phyloP scores from a whole-genome alignment of 345 rosid genomes.

The Gossypium stocksii region DNA sequence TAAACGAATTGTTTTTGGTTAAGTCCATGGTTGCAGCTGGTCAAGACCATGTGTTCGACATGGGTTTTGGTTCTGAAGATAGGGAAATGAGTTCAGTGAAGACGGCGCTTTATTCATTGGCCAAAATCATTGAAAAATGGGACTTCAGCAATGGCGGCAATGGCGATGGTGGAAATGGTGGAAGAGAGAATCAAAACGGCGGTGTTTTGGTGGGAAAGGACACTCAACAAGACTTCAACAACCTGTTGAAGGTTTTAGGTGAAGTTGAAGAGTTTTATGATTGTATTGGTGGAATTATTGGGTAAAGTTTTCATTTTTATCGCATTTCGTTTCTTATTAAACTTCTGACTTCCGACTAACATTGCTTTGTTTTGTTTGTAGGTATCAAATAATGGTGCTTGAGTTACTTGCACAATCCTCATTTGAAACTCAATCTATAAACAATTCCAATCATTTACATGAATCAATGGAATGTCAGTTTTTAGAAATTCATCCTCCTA shows the following conservation, averaged over 20 bases:
- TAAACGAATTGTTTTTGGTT: constrained; percentile 46
- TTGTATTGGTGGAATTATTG: constrained; percentile 92
- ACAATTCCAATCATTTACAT: constrained; percentile 33
- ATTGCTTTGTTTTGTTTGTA: constrained; percentile 25
- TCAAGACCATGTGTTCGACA: constrained; percentile 63
- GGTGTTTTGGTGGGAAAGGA: constrained; percentile 37
- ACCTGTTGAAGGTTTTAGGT: constrained; percentile 43
- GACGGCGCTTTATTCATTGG: constrained; percentile 61
- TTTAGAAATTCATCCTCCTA: constrained; percentile 69
- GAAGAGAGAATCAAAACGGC: constrained; percentile 18
- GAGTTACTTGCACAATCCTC: constrained; percentile 71
- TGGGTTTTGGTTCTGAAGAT: constrained; percentile 31
- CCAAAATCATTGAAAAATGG: constrained; percentile 71
- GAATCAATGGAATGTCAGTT: constrained; percentile 53
- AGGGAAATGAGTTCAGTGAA: constrained; percentile 42
- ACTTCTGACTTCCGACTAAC: too few species aligned
- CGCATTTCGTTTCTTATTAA: too few species aligned
- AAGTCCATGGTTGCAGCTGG: constrained; percentile 82
- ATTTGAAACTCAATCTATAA: constrained; percentile 34
- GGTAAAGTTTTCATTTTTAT: constrained; percentile 34
- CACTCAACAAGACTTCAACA: constrained; percentile 42
- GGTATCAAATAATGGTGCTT: constrained; percentile 79
- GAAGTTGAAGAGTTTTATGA: constrained; percentile 74
- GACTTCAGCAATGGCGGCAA: constrained; percentile 29
- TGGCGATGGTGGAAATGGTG: constrained; percentile 12